Evolutionary conservation across 2,329 filamentous ascomycete species (phyloP).

Genomic region (Davidsoniella eucalypti): DNA sequence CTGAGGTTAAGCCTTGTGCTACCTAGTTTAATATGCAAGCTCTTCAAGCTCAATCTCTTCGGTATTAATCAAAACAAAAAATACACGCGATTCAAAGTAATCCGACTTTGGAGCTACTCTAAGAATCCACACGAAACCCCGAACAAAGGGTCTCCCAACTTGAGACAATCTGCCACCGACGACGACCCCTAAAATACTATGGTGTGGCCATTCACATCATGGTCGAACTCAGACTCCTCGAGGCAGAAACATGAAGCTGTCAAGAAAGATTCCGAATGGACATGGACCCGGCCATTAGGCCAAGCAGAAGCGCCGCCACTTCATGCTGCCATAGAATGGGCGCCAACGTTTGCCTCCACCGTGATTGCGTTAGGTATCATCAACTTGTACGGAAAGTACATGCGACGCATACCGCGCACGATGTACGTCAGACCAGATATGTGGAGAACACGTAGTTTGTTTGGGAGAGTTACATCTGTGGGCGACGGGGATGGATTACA

Average conservation of each 20-base stretch:
- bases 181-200: conserved; percentile 15
- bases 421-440: conserved; percentile 57
- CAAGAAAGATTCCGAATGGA: too few species aligned
- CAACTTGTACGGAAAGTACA: conserved; percentile 53
- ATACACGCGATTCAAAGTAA: too few species aligned
- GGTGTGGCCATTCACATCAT: conserved; percentile 26
- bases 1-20: too few species aligned
- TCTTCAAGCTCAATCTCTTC: too few species aligned
- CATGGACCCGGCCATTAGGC: too few species aligned
- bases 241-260: too few species aligned
- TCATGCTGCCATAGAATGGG: conserved; percentile 24
- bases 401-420: conserved; percentile 70
- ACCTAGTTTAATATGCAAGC: too few species aligned
- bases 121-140: too few species aligned
- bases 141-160: too few species aligned
- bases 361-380: conserved; percentile 23
- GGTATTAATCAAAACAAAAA: too few species aligned
- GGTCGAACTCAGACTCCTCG: conserved; percentile 1
- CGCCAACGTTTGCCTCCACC: conserved; percentile 22
- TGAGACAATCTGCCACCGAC: too few species aligned
- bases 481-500: conserved; percentile 96
- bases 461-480: conserved; percentile 79
- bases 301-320: conserved; percentile 13
- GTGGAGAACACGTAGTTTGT: conserved; percentile 60
- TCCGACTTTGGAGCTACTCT: too few species aligned